Evolutionary conservation across 2,329 filamentous ascomycete genomes (phyloP), one percentile per base, ranked within the genome.

Genomic region (Fusarium foetens): DNA sequence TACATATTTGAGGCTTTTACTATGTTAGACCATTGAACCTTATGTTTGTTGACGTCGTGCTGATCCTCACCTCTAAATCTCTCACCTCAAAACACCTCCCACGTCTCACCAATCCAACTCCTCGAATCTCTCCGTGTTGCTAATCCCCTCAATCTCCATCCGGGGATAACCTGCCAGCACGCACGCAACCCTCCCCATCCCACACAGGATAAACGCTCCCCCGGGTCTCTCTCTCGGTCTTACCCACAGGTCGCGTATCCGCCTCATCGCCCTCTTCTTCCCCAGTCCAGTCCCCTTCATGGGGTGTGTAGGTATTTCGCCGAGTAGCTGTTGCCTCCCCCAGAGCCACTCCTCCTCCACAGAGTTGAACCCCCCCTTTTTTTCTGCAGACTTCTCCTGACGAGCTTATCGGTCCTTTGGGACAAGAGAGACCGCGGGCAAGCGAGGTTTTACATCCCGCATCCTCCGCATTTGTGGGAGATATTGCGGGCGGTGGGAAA

Each of bases 341-440:
- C 66, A 64, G 66, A 68, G 66, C 58, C 64, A 68, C 66, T 66
- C 63, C 58, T 68, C 66, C 66, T 61, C 59, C 66, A 52, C 61
- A 52, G 49, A n/a, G 11, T 10, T 43, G 8, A 45, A 17, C 33
- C 31, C 60, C 60, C 64, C 57, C 17, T 41, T 60, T 68, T 66
- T 67, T 61, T 38, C 43, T 42, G 52, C 45, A 35, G 36, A 38
- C 29, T 68, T 45, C 43, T 62, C 64, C 48, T 66, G 66, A 45
- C 38, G 36, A 46, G 49, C 64, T 63, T 68, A 68, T 68, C 66
- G 64, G 66, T 68, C 65, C 65, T 63, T 68, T 68, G 51, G 45
- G 57, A 43, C 62, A 13, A 38, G 51, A 66, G 45, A 45, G 39
- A 33, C 33, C 33, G 64, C 31, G 65, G 66, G 66, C 66, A 68